Evolutionary conservation across 2,329 filamentous ascomycete genomes (phyloP).

Genomic region (Fusarium continuum): DNA sequence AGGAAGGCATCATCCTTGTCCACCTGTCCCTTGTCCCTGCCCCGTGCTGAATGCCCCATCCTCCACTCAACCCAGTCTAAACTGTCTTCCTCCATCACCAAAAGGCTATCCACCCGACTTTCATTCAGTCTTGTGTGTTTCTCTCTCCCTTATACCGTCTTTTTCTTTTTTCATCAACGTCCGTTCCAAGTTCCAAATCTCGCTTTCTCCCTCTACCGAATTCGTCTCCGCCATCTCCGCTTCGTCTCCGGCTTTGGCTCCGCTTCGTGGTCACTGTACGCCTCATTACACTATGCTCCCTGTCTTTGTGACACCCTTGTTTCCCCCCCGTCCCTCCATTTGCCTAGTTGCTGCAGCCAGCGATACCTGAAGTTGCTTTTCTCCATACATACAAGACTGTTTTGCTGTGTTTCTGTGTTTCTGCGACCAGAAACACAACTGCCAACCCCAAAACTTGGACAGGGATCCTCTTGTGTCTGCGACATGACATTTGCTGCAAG

Average conservation of each 20-base stretch:
- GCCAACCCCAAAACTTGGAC: neutral
- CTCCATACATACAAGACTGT: slow-evolving; percentile 8
- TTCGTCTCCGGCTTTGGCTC: slow-evolving; percentile 7
- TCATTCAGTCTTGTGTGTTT: neutral
- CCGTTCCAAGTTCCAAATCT: neutral
- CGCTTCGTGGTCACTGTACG: slow-evolving; percentile 20
- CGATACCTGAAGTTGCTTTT: slow-evolving; percentile 34
- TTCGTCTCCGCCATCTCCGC: slow-evolving; percentile 19
- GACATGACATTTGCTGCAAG: slow-evolving; percentile 35
- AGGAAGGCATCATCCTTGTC: slow-evolving; percentile 31
- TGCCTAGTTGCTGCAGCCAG: slow-evolving; percentile 26
- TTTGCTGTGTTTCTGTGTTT: slow-evolving; percentile 13
- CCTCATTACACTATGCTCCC: slow-evolving; percentile 28
- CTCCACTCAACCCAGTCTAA: slow-evolving; percentile 32
- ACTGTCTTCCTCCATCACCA: slow-evolving; percentile 29
- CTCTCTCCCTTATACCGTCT: slow-evolving; percentile 5
- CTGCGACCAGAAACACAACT: slow-evolving; percentile 9
- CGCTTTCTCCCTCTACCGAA: neutral
- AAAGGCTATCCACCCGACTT: slow-evolving; percentile 11
- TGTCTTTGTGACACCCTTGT: slow-evolving; percentile 32
- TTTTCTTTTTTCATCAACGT: slow-evolving; percentile 4
- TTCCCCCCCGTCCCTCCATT: slow-evolving; percentile 24
- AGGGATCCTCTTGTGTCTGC: slow-evolving; percentile 24
- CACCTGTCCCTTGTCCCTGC: slow-evolving; percentile 38
- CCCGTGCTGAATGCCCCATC: slow-evolving; percentile 43